Evolutionary conservation across 75 land plant species (phyloP).

Genomic region (Sequoiadendron giganteum): DNA sequence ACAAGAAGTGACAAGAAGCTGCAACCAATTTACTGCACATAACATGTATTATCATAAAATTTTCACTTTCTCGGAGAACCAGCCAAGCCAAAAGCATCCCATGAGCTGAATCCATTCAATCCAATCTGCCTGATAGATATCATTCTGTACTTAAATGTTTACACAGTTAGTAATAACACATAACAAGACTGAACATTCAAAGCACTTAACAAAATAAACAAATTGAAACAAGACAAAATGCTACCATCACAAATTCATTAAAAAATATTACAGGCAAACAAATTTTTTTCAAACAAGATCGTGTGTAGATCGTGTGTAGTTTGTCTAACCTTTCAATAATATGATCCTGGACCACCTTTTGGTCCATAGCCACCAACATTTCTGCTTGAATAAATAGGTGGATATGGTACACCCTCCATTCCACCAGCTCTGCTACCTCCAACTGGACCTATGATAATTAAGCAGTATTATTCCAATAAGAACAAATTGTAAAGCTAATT

Average conservation of each 20-base stretch:
- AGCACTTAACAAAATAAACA: not conserved
- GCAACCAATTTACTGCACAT: not conserved
- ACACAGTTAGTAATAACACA: not conserved
- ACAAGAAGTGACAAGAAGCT: not conserved
- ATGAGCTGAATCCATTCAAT: not conserved
- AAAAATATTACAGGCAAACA: not conserved
- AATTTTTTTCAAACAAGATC: not conserved
- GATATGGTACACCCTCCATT: not conserved
- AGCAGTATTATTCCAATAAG: not conserved
- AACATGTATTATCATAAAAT: not conserved
- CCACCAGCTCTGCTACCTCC: slow-evolving; percentile 13
- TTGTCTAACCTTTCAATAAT: slow-evolving; percentile 6
- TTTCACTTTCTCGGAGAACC: not conserved
- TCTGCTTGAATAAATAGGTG: not conserved
- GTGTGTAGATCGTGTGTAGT: not conserved
- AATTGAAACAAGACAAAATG: not conserved
- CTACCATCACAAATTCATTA: not conserved
- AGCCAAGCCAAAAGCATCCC: not conserved
- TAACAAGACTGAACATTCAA: not conserved
- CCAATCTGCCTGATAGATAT: not conserved
- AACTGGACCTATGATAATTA: not conserved
- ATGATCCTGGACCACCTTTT: not conserved
- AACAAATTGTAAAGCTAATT: not conserved
- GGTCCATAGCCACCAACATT: slow-evolving; percentile 5
- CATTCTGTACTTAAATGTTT: not conserved